A percentile compares a stretch with the other conserved stretches of the same genome.
phyloP scores from a whole-genome alignment of 257 asterid species.

The Nicotiana paniculata region DNA sequence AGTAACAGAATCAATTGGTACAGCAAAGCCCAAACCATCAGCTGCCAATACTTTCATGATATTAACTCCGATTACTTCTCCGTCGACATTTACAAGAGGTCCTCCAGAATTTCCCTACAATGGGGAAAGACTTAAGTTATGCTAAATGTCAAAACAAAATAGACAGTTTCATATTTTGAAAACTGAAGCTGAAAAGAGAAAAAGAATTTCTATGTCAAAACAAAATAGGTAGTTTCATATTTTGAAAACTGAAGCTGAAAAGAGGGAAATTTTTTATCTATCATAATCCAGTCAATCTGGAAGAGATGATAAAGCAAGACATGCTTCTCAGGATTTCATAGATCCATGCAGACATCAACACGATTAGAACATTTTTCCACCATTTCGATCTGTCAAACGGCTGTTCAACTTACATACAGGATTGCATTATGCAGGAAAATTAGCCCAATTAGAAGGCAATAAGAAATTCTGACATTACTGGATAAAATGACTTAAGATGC shows the following conservation, averaged over 20 bases:
- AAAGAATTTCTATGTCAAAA: not conserved
- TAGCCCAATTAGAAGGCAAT: not conserved
- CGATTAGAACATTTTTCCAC: not conserved
- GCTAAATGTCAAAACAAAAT: not conserved
- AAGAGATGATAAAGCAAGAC: not conserved
- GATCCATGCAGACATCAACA: not conserved
- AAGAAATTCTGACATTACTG: not conserved
- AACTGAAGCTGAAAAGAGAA: not conserved
- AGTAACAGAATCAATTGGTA: slow-evolving; percentile 69
- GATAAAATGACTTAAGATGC: not conserved
- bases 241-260: not conserved
- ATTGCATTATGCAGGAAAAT: not conserved
- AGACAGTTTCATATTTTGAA: not conserved
- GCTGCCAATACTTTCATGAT: slow-evolving; percentile 75
- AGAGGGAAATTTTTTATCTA: not conserved
- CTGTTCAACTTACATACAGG: not conserved
- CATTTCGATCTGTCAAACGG: not conserved
- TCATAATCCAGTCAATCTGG: not conserved
- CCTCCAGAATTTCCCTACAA: slow-evolving; percentile 94
- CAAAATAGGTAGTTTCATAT: not conserved
- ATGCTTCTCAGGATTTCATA: not conserved
- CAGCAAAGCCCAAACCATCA: slow-evolving; percentile 79
- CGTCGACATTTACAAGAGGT: slow-evolving; percentile 81
- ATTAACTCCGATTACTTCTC: slow-evolving; percentile 81
- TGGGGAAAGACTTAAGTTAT: slow-evolving; percentile 1